These are phyloP conservation scores for Neurospora crassa DNA, from an alignment of 2,329 filamentous ascomycete genomes.

Conservation along the genomic window DNA sequence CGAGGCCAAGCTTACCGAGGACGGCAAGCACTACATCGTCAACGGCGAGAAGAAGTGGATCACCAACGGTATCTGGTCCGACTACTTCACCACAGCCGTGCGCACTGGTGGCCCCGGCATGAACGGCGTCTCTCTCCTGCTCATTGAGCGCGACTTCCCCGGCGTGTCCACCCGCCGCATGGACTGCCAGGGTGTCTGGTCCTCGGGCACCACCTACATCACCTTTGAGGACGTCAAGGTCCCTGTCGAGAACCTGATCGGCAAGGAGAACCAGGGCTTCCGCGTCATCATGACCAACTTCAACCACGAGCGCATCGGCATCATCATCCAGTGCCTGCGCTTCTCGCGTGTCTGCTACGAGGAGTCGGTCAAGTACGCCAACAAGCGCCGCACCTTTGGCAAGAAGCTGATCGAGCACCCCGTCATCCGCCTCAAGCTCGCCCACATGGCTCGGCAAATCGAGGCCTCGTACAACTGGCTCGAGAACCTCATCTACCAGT, in stretches of 20 bases:
- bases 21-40: conserved; percentile 98
- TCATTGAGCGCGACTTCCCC: conserved; percentile 77
- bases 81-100: conserved; percentile 97
- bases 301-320: conserved; percentile 98
- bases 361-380: conserved; percentile 90
- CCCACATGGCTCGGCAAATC: conserved; percentile 96
- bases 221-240: conserved; percentile 99
- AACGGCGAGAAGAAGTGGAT: conserved; percentile 99
- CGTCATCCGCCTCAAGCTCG: conserved; percentile 94
- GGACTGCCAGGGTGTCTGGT: conserved; percentile 98
- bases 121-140: conserved; percentile 82
- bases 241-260: conserved; percentile 95
- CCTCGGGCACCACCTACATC: conserved; percentile 89
- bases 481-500: conserved; percentile 90
- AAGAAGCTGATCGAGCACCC: conserved; percentile 95
- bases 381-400: conserved; percentile 95
- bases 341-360: conserved; percentile 97
- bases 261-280: conserved; percentile 98
- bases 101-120: conserved; percentile 82
- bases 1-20: conserved; percentile 87
- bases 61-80: conserved; percentile 91
- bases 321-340: conserved; percentile 93
- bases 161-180: conserved; percentile 90
- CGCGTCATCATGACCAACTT: conserved; percentile 99
- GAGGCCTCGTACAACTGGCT: conserved; percentile 97